A percentile compares a stretch with the other conserved stretches of the same genome.
These are phyloP conservation scores for Scytalidium lignicola DNA, from an alignment of 2,329 filamentous ascomycete genomes.

Conservation along the genomic window DNA sequence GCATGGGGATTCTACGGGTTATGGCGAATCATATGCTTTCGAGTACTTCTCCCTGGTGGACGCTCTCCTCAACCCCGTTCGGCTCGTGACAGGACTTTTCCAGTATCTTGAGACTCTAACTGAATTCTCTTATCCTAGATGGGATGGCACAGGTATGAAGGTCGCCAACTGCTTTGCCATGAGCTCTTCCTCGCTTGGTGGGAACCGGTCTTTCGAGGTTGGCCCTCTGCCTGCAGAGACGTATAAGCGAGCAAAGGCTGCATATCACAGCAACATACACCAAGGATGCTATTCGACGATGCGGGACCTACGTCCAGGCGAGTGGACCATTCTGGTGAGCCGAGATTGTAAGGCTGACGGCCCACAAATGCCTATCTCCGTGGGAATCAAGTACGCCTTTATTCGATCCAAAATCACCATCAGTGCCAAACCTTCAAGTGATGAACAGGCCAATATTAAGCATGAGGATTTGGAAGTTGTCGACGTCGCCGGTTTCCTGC, in stretches of 20 bases:
- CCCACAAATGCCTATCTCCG: not conserved
- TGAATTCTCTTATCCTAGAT: not conserved
- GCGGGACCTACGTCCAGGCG: not conserved
- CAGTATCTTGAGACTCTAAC: not conserved
- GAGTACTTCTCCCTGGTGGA: not conserved
- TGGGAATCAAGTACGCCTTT: not conserved
- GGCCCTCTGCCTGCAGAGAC: not conserved
- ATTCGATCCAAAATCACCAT: not conserved
- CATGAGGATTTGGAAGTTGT: not conserved
- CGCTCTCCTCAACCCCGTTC: not conserved
- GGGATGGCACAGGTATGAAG: not conserved
- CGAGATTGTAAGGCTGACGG: not conserved
- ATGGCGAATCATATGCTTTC: not conserved
- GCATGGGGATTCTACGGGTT: not conserved
- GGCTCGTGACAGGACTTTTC: not conserved
- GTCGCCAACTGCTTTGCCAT: not conserved
- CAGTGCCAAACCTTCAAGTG: not conserved
- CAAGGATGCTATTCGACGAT: not conserved
- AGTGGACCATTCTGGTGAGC: not conserved
- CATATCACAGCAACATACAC: not conserved
- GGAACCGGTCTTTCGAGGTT: not conserved
- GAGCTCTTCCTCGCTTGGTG: not conserved
- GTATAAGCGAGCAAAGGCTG: not conserved
- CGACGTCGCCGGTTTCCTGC: not conserved
- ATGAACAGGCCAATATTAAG: not conserved